Evolutionary conservation across 441 rosid genomes (phyloP), one percentile per base, ranked within the genome.

Genomic region (Geranium incanum): DNA sequence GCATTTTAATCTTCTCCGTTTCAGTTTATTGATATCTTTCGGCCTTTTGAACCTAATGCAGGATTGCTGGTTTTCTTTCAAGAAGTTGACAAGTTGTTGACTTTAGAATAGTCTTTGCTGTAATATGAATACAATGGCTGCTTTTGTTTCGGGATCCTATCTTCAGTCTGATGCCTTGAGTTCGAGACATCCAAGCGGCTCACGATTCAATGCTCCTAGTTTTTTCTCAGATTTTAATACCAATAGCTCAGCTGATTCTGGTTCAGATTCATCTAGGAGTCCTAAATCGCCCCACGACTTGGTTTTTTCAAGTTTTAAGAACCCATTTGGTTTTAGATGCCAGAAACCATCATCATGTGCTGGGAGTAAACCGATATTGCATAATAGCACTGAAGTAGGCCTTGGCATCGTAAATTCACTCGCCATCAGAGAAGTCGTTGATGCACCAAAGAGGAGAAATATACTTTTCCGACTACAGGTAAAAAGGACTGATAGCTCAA

Each of bases 381-480:
- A 75, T 74, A 70, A 75, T 74, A 70, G 71, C 74, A 71, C 80
- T 75, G 77, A 86, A 81, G 86, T 86, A 16, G 94, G 91, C 12
- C 89, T 89, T 45, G 82, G 88, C 72, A 77, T 89, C 60, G 67
- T 89, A 68, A 82, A 79, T 73, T 80, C 81, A 68, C 84, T 84
- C 62, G 81, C 77, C 15, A 57, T 68, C 5, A 76, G 50, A 39
- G 81, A 70, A 50, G 74, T 74, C 70, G 65, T 67, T 38, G 69
- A 63, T 71, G 83, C 84, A 62, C 83, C 75, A 65, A 79, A 57
- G 76, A 78, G 80, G 74, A 87, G 82, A 65, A 78, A 78, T 74
- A 72, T 89, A 5, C 77, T 89, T 3, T 83, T 89, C 69, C 83
- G 89, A 43, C 81, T 86, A 36, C 86, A 78, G 78, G 82, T 87